phyloP scores from a whole-genome alignment of 345 rosid species.

The Xanthoceras sorbifolium region DNA sequence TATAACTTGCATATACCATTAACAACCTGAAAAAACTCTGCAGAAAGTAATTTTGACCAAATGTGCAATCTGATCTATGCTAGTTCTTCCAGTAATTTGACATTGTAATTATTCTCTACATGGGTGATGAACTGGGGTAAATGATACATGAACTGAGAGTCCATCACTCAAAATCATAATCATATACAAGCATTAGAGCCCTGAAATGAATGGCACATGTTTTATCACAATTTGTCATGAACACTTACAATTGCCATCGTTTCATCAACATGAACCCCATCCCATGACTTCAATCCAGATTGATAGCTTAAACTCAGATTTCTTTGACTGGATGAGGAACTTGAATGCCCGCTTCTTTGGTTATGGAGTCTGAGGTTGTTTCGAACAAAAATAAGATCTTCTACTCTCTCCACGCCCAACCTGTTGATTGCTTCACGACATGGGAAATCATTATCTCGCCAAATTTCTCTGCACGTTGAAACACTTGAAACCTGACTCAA shows the following conservation, averaged over 20 bases:
- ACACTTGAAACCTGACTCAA: conserved; percentile 41
- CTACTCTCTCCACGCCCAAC: conserved; percentile 28
- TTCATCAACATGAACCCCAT: conserved; percentile 33
- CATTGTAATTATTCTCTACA: no score
- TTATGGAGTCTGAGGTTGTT: conserved; percentile 45
- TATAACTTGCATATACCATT: not conserved
- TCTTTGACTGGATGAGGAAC: conserved; percentile 26
- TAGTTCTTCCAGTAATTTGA: not conserved
- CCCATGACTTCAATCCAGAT: conserved; percentile 32
- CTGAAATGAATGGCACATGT: not conserved
- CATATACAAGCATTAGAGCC: not conserved
- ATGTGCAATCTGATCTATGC: not conserved
- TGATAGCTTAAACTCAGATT: conserved; percentile 20
- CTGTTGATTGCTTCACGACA: conserved; percentile 31
- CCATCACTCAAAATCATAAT: not conserved
- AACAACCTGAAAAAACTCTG: not conserved
- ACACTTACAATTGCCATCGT: conserved; percentile 22
- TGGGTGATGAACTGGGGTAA: not conserved
- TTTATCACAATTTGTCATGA: conserved; percentile 29
- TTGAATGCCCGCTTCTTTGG: conserved; percentile 24
- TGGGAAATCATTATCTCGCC: conserved; percentile 27
- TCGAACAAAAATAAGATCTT: conserved; percentile 41
- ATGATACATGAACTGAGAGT: not conserved
- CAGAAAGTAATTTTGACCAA: not conserved
- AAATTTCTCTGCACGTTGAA: conserved; percentile 31